Evolutionary conservation across 257 asterid genomes (phyloP).

Genomic region (Haberlea rhodopensis): DNA sequence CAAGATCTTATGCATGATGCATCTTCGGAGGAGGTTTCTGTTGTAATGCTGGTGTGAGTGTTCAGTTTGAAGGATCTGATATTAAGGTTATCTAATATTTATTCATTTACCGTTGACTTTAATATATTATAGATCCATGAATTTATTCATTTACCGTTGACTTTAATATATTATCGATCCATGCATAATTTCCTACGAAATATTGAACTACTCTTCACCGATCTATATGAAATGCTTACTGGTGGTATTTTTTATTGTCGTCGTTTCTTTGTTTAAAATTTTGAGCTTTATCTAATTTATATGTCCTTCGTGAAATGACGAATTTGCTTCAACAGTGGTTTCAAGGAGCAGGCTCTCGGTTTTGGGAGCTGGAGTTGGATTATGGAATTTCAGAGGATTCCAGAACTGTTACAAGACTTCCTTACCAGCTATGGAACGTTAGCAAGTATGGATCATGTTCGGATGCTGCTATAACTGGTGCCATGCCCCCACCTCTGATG

Average conservation of each 20-base stretch:
- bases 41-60: neutral
- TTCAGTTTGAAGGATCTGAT: constrained; percentile 63
- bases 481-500: constrained; percentile 97
- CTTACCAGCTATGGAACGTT: constrained; percentile 88
- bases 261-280: neutral
- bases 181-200: neutral
- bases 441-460: constrained; percentile 80
- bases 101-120: neutral
- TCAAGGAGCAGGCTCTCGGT: constrained; percentile 43
- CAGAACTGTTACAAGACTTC: constrained; percentile 49
- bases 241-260: neutral
- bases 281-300: constrained; percentile 14
- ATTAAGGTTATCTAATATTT: constrained; percentile 53
- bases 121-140: too few relatives aligned
- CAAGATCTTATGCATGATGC: constrained; percentile 55
- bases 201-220: neutral
- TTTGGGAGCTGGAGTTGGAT: constrained; percentile 50
- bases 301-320: constrained; percentile 38
- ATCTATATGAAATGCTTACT: neutral
- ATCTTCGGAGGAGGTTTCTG: constrained; percentile 40
- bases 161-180: too few relatives aligned
- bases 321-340: constrained; percentile 64
- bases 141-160: constrained; percentile 1
- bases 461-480: constrained; percentile 93
- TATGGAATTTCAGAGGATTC: constrained; percentile 38